Conservation (phyloP, 148 eudicot species). For the Bassia scoparia region DNA sequence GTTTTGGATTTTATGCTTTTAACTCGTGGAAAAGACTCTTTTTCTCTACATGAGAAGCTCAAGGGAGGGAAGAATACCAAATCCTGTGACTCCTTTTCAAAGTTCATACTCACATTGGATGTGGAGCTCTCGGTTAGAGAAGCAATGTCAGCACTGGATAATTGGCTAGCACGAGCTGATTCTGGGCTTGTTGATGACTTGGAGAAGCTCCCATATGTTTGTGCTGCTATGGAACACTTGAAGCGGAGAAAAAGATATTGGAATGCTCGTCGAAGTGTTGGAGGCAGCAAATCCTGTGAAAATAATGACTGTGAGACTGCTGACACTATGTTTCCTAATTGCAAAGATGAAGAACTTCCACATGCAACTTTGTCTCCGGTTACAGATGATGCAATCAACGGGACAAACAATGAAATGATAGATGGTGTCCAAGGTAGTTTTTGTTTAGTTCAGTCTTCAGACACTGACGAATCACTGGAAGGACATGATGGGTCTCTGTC, state of each 20-base stretch:
- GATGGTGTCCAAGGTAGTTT: conserved; percentile 29
- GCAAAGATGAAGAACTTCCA: conserved; percentile 21
- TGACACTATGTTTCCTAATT: conserved; percentile 15
- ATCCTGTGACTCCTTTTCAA: conserved; percentile 59
- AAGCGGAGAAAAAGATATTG: conserved; percentile 75
- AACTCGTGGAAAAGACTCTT: conserved; percentile 71
- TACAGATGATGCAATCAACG: conserved; percentile 27
- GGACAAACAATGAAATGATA: conserved; percentile 22
- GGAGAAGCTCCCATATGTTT: conserved; percentile 93
- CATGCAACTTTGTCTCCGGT: conserved; percentile 23
- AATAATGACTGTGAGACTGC: conserved; percentile 21
- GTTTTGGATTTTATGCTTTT: conserved; percentile 63
- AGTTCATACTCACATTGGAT: conserved; percentile 79
- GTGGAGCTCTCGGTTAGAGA: conserved; percentile 83
- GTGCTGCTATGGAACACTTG: conserved; percentile 82
- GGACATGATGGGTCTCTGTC: conserved; percentile 39
- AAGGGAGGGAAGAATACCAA: conserved; percentile 33
- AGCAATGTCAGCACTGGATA: conserved; percentile 75
- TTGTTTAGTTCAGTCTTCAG: conserved; percentile 37
- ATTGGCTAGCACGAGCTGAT: conserved; percentile 88
- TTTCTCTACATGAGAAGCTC: conserved; percentile 46
- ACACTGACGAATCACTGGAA: conserved; percentile 41
- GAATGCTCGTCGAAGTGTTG: conserved; percentile 44
- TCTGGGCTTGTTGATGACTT: conserved; percentile 92
- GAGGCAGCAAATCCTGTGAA: conserved; percentile 25